These are phyloP conservation scores for Puccinellia tenuiflora DNA, from an alignment of 176 grass and related monocot species.

Conservation along the genomic window DNA sequence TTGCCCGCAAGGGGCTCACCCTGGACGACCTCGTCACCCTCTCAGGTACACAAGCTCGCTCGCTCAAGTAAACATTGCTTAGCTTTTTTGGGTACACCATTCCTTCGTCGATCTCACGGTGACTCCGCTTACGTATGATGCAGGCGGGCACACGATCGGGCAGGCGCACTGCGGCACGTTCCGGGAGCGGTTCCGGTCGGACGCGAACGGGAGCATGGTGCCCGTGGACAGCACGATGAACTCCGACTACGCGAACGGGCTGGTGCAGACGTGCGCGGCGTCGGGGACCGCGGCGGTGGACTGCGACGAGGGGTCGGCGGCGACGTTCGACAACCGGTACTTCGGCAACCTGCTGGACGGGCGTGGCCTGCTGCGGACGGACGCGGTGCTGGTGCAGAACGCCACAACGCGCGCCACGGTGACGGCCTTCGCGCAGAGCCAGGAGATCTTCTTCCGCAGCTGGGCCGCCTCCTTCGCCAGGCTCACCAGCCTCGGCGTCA, in stretches of 20 bases:
- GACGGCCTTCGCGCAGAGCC: conserved; percentile 52
- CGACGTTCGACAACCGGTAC: conserved; percentile 79
- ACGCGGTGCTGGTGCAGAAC: conserved; percentile 67
- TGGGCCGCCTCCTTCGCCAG: conserved; percentile 70
- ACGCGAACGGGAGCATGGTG: conserved; percentile 56
- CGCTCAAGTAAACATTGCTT: neutral
- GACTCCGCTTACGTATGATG: neutral
- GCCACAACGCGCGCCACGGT: conserved; percentile 47
- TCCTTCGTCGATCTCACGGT: neutral
- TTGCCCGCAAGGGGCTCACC: conserved; percentile 71
- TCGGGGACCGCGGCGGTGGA: conserved; percentile 31
- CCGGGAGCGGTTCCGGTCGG: conserved; percentile 67
- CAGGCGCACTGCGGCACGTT: conserved; percentile 86
- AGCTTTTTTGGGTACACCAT: neutral
- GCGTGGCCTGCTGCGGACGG: conserved; percentile 67
- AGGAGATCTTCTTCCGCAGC: conserved; percentile 65
- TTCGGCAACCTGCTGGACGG: conserved; percentile 66
- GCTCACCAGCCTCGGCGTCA: conserved; percentile 60
- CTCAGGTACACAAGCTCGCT: conserved; percentile 41
- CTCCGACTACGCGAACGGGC: conserved; percentile 56
- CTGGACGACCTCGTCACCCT: conserved; percentile 75
- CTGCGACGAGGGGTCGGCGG: conserved; percentile 62
- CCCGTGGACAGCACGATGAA: conserved; percentile 66
- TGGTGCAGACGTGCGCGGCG: conserved; percentile 50
- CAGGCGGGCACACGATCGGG: conserved; percentile 89